Conservation (phyloP, 2,329 filamentous ascomycete genomes). For the Aspergillus piperis region DNA sequence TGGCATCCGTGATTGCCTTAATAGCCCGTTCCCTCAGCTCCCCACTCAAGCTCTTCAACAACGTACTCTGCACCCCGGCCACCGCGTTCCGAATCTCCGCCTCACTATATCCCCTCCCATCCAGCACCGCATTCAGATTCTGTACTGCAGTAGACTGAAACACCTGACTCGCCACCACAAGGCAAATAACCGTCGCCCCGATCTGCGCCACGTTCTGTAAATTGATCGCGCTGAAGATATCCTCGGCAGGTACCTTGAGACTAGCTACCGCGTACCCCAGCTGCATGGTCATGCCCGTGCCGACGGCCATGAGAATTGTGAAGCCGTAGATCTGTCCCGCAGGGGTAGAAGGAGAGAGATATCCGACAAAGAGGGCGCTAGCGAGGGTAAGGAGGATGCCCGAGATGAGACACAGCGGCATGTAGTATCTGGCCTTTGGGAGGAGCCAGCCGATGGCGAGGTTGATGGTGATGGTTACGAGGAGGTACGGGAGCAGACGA, state of each 20-base stretch:
- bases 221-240: constrained; percentile 13
- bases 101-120: constrained; percentile 27
- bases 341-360: constrained; percentile 10
- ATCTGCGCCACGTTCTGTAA: constrained; percentile 24
- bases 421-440: constrained; percentile 24
- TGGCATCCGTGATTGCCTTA: constrained; percentile 28
- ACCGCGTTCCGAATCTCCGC: constrained; percentile 35
- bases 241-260: constrained; percentile 13
- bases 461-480: constrained; percentile 24
- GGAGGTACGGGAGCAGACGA: constrained; percentile 35
- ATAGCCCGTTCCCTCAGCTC: constrained; percentile 30
- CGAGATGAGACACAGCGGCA: constrained; percentile 29
- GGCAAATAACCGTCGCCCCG: constrained; percentile 17
- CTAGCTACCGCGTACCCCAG: constrained; percentile 23
- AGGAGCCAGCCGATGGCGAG: constrained; percentile 22
- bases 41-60: constrained; percentile 32
- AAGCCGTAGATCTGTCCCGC: constrained; percentile 18
- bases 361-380: constrained; percentile 7
- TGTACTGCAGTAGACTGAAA: constrained; percentile 21
- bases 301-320: constrained; percentile 20
- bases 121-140: constrained; percentile 30
- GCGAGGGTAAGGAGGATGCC: constrained; percentile 9
- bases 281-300: constrained; percentile 23
- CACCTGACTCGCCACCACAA: constrained; percentile 22
- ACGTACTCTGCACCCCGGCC: constrained; percentile 34